phyloP scores from a whole-genome alignment of 2,329 filamentous ascomycete genomes.

The Nothomitra cinnamomea region DNA sequence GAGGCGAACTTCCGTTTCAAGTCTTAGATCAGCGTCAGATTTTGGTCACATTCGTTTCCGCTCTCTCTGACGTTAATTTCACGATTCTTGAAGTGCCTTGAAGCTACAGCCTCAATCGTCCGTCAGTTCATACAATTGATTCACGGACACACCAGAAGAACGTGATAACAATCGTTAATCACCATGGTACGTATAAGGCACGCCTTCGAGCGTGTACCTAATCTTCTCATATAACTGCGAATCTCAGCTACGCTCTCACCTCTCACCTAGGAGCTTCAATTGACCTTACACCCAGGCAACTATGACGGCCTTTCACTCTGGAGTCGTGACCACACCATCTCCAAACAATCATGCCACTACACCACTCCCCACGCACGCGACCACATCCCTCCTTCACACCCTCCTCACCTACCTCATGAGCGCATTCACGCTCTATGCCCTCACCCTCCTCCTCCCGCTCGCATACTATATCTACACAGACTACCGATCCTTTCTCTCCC shows the following conservation, averaged over 20 bases:
- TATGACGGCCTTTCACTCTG: constrained; percentile 2
- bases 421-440: constrained; percentile 8
- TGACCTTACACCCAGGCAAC: too few relatives aligned
- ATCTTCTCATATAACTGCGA: too few relatives aligned
- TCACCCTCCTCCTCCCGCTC: constrained; percentile 30
- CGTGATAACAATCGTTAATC: too few relatives aligned
- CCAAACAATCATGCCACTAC: constrained; percentile 1
- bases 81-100: not conserved
- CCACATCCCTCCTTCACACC: constrained; percentile 15
- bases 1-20: not conserved
- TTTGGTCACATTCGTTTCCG: constrained; percentile 3
- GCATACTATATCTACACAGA: constrained; percentile 43
- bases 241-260: too few relatives aligned
- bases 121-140: not conserved
- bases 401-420: constrained; percentile 29
- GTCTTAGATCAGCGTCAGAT: not conserved
- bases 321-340: not conserved
- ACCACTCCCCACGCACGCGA: not conserved
- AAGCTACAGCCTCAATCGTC: not conserved
- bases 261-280: too few relatives aligned
- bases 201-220: too few relatives aligned
- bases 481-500: constrained; percentile 56
- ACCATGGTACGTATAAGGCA: too few relatives aligned
- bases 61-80: not conserved
- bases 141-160: not conserved